Percentiles rank a stretch among this genome's conserved stretches.
Conservation (phyloP, 768 basidiomycete species). For the Sarcomyxa edulis region DNA sequence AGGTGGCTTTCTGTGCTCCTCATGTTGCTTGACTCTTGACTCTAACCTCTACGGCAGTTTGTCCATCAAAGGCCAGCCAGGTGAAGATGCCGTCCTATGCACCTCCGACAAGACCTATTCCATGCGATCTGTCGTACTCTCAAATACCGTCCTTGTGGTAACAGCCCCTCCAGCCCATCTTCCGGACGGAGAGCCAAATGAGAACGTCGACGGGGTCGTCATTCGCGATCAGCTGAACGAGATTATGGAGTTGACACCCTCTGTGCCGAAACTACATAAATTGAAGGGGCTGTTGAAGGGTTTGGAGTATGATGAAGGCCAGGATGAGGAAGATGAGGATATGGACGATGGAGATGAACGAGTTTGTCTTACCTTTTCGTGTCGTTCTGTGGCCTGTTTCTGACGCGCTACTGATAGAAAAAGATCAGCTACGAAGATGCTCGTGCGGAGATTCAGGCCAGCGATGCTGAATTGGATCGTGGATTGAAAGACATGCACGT, state of each 20-base stretch:
- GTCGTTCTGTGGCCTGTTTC: neutral
- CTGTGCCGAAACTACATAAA: constrained; percentile 73
- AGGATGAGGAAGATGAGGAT: constrained; percentile 31
- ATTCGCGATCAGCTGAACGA: constrained; percentile 81
- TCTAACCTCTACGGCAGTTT: neutral
- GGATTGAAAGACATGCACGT: constrained; percentile 69
- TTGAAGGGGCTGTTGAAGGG: constrained; percentile 57
- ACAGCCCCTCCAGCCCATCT: constrained; percentile 35
- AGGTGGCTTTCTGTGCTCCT: constrained; percentile 19
- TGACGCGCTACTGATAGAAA: constrained; percentile 10
- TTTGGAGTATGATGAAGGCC: constrained; percentile 66
- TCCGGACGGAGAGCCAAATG: constrained; percentile 17
- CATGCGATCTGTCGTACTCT: constrained; percentile 81
- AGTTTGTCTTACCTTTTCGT: neutral
- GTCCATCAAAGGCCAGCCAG: constrained; percentile 69
- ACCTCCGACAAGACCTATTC: constrained; percentile 76
- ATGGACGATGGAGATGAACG: constrained; percentile 13
- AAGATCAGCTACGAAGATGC: constrained; percentile 57
- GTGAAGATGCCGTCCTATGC: constrained; percentile 89
- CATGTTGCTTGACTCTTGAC: constrained; percentile 6
- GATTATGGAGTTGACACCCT: constrained; percentile 74
- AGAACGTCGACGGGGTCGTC: constrained; percentile 42
- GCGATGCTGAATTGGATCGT: constrained; percentile 62
- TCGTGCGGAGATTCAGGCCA: constrained; percentile 68
- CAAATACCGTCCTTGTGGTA: constrained; percentile 81